Conservation (phyloP, 2,329 filamentous ascomycete species). For the Sclerotinia trifoliorum region DNA sequence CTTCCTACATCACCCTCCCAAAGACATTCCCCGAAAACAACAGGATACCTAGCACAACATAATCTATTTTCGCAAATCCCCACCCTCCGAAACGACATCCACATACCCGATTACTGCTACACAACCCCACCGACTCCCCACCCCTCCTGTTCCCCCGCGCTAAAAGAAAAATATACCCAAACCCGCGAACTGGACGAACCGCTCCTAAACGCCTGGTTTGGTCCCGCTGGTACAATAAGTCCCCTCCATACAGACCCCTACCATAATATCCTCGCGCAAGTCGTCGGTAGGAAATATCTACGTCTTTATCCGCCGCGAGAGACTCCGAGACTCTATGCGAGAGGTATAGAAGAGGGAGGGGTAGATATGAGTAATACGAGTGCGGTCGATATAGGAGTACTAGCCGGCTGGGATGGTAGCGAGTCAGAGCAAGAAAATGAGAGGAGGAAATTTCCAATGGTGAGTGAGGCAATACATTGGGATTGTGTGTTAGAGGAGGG, state of each 20-base stretch:
- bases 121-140: constrained; percentile 59
- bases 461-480: constrained; percentile 42
- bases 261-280: constrained; percentile 87
- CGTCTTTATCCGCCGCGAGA: constrained; percentile 74
- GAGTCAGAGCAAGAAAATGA: constrained; percentile 26
- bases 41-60: constrained; percentile 89
- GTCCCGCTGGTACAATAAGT: constrained; percentile 82
- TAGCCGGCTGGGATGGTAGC: constrained; percentile 59
- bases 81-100: constrained; percentile 69
- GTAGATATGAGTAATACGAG: constrained; percentile 95
- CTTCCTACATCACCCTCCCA: too few relatives aligned
- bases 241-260: constrained; percentile 93
- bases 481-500: constrained; percentile 80
- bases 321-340: constrained; percentile 58
- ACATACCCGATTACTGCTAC: constrained; percentile 82
- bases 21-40: constrained; percentile 33
- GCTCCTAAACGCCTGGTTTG: constrained; percentile 88
- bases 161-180: constrained; percentile 40
- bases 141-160: constrained; percentile 47
- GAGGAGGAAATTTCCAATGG: constrained; percentile 31
- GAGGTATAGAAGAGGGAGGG: constrained; percentile 59
- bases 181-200: constrained; percentile 54
- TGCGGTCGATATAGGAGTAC: constrained; percentile 67
- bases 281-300: constrained; percentile 90
- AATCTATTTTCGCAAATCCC: constrained; percentile 83